Base-by-base conservation (phyloP, 345 rosid species). In the Tarenaya hassleriana region DNA sequence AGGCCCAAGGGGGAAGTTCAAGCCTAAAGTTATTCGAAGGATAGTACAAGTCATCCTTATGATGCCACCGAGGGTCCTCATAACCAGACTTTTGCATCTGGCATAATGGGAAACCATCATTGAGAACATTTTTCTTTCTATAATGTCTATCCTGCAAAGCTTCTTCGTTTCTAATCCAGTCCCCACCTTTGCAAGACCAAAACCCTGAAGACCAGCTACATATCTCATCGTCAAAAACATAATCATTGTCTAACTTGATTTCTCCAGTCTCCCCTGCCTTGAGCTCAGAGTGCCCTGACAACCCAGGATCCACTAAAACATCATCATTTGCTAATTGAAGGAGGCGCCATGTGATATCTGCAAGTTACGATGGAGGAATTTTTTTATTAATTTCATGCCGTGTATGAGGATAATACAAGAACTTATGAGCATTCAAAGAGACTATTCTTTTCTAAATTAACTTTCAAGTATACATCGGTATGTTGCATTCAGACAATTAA, bases 151-250 rank as follows among this genome's bases (percentile, higher is more conserved):
- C 99, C 55, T 73, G 85, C 35, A 68, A 47, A 61, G 76, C 58
- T 43, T 94, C 99, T 56, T 94, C 97, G 20, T 73, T 72, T 75
- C 94, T 86, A 70, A 74, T 86, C 99, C 99, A 94, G 69, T 94
- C 99, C 63, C 99, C 99, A 50, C 99, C 99, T 70, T 88, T 94
- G 80, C 94, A 86, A 2, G 97, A 75, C 94, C 95, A 86, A 18
- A 71, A 77, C 29, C 83, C 78, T 55, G 86, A 68, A 72, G 77
- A 88, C 85, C 95, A 80, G 52, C 80, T 83, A 56, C 73, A 67
- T 33, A 72, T 50, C 46, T 78, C 97, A 51, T 56, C 58, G 56
- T 58, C 62, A 67, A 69, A 62, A 35, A 57, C 60, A 35, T 74
- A 52, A 54, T 73, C 86, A 51, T 66, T 70, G 67, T 57, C 62